A percentile compares a stretch with the other conserved stretches of the same genome.
Evolutionary conservation across 2,329 filamentous ascomycete species (phyloP).

Genomic region (Botrytis cinerea): DNA sequence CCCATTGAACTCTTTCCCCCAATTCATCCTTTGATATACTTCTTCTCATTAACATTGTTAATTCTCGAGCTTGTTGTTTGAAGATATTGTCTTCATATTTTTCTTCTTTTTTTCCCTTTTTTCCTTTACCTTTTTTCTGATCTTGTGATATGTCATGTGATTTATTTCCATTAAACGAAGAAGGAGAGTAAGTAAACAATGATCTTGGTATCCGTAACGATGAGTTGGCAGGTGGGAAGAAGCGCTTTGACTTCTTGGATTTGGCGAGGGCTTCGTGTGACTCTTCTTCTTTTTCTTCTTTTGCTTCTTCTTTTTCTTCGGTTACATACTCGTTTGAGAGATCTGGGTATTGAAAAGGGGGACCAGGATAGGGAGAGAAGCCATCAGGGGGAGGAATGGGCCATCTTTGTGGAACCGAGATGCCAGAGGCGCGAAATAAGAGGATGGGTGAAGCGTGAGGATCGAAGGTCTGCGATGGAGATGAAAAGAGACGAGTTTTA

Average conservation of each 20-base stretch:
- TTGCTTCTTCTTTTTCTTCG: not conserved
- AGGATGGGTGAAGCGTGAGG: conserved; percentile 59
- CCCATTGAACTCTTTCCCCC: conserved; percentile 2
- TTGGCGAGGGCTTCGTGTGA: conserved; percentile 12
- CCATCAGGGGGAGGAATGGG: conserved; percentile 9
- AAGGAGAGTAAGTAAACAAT: conserved; percentile 30
- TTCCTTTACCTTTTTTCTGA: not conserved
- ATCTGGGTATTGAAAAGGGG: not conserved
- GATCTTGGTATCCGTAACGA: conserved; percentile 34
- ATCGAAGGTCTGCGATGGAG: conserved; percentile 56
- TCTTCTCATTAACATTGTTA: conserved; percentile 35
- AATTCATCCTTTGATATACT: conserved; percentile 35
- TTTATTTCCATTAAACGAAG: not conserved
- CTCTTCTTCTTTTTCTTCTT: not conserved
- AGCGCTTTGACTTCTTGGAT: conserved; percentile 30
- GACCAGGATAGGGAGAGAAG: not conserved
- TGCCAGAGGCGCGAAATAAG: conserved; percentile 57
- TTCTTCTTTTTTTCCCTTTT: not conserved
- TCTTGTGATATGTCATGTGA: not conserved
- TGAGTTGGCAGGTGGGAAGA: conserved; percentile 35
- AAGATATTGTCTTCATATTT: conserved; percentile 7
- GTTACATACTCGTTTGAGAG: not conserved
- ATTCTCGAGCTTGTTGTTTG: conserved; percentile 32
- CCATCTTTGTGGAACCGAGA: conserved; percentile 34
- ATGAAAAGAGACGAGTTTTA: conserved; percentile 51